Evolutionary conservation across 2,329 filamentous ascomycete species (phyloP).

Genomic region (Tolypocladium sp.): DNA sequence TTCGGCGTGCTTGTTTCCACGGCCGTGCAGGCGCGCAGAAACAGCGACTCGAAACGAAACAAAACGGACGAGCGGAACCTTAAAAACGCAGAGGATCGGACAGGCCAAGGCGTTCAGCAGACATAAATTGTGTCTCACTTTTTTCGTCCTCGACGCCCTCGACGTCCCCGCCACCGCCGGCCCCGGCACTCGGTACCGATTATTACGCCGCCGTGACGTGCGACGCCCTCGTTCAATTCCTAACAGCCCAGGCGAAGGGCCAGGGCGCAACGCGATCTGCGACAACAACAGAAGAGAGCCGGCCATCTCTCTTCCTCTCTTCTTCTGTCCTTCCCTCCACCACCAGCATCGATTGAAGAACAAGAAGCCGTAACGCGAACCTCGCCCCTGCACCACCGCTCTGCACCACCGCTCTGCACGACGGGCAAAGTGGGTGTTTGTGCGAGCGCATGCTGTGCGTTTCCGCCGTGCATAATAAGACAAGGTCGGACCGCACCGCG

Average conservation of each 20-base stretch:
- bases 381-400: neutral
- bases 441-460: neutral
- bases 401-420: neutral
- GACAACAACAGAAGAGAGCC: constrained; percentile 2
- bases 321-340: neutral
- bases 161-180: neutral
- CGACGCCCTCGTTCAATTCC: constrained; percentile 2
- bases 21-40: neutral
- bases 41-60: neutral
- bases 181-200: neutral
- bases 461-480: neutral
- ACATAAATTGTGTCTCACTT: neutral
- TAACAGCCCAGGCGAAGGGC: neutral
- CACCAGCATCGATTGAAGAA: neutral
- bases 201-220: neutral
- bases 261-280: neutral
- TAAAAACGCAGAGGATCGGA: neutral
- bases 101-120: neutral
- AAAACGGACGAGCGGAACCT: neutral
- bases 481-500: neutral
- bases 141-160: neutral
- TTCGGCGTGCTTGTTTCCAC: neutral
- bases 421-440: neutral
- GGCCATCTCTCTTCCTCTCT: neutral
- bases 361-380: neutral